Evolutionary conservation across 257 asterid genomes (phyloP).

Genomic region (Eucommia ulmoides): DNA sequence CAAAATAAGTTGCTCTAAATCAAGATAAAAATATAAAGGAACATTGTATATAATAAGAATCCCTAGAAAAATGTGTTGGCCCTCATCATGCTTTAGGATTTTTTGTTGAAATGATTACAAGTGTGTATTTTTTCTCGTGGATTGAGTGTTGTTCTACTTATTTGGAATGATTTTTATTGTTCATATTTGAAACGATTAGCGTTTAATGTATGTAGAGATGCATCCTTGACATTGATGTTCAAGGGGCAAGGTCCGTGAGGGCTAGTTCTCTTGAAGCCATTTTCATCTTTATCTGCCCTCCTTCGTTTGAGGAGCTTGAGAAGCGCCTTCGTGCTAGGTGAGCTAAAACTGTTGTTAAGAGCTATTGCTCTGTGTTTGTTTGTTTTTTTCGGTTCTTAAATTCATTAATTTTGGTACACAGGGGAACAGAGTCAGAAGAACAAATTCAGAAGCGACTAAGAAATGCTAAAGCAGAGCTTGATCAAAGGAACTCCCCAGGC

Average conservation of each 20-base stretch:
- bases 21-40: no score
- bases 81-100: neutral
- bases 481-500: conserved; percentile 59
- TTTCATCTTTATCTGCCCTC: conserved; percentile 88
- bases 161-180: conserved; percentile 9
- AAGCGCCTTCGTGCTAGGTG: conserved; percentile 97
- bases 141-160: neutral
- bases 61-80: no score
- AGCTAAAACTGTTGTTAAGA: conserved; percentile 24
- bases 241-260: conserved; percentile 97
- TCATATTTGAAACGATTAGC: conserved; percentile 22
- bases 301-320: conserved; percentile 93
- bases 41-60: no score
- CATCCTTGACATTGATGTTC: no score
- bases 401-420: conserved; percentile 12
- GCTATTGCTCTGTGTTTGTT: conserved; percentile 2
- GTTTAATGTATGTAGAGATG: no score
- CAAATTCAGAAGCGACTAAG: conserved; percentile 82
- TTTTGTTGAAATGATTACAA: neutral
- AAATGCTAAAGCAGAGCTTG: conserved; percentile 68
- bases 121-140: neutral
- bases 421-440: conserved; percentile 91
- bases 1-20: no score
- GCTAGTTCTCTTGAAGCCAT: conserved; percentile 86
- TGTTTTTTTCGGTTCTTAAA: conserved; percentile 7